Percentiles rank a stretch among this genome's conserved stretches.
These are phyloP conservation scores for Hypoxylon sp. DNA, from an alignment of 2,329 filamentous ascomycete species.

Conservation along the genomic window DNA sequence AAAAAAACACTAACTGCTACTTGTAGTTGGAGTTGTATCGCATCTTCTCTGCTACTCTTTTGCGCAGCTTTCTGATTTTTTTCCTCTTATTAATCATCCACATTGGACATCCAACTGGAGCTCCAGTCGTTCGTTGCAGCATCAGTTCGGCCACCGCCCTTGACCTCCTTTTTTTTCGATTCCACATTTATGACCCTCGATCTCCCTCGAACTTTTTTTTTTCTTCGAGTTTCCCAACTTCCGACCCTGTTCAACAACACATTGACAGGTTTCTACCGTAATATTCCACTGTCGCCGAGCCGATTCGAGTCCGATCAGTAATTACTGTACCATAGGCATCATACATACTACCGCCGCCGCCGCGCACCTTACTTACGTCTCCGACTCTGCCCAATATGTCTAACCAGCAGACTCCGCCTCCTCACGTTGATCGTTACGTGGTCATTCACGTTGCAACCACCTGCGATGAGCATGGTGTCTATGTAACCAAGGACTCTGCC, in stretches of 20 bases:
- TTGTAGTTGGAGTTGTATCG: constrained; percentile 3
- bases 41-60: background rate
- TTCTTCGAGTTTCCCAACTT: constrained; percentile 7
- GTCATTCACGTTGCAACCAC: constrained; percentile 99
- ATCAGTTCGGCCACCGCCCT: constrained; percentile 27
- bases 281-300: constrained; percentile 17
- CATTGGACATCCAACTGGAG: constrained; percentile 26
- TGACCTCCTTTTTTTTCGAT: constrained; percentile 27
- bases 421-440: constrained; percentile 92
- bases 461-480: constrained; percentile 98
- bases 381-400: constrained; percentile 51
- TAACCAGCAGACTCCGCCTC: constrained; percentile 61
- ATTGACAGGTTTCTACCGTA: constrained; percentile 14
- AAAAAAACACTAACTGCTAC: background rate
- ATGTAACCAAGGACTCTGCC: constrained; percentile 98
- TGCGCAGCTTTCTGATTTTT: constrained; percentile 9
- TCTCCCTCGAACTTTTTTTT: constrained; percentile 2
- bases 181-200: constrained; percentile 20
- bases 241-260: constrained; percentile 17
- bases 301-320: constrained; percentile 15
- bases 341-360: constrained; percentile 29
- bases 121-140: constrained; percentile 36
- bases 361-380: constrained; percentile 3
- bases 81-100: constrained; percentile 23
- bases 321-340: constrained; percentile 32